Percentiles rank a stretch among this genome's conserved stretches.
Conservation (phyloP, 2,329 filamentous ascomycete species). For the Talaromyces sp. region DNA sequence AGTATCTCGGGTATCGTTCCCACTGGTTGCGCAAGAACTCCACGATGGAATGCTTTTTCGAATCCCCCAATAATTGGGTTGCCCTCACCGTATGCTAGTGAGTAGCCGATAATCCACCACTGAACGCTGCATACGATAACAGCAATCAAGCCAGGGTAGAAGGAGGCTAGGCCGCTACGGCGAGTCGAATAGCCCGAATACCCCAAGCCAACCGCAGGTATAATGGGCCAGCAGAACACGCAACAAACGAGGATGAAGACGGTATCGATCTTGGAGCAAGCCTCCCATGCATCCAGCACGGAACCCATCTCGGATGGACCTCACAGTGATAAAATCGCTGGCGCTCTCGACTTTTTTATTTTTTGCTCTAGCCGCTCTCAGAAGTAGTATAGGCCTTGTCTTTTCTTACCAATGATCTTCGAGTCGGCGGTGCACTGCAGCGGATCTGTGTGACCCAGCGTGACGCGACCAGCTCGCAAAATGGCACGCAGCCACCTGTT, state of each 20-base stretch:
- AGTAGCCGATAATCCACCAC: slow-evolving; percentile 49
- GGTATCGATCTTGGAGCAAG: slow-evolving; percentile 50
- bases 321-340: neutral
- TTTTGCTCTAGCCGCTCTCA: neutral
- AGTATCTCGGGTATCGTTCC: slow-evolving; percentile 48
- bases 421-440: neutral
- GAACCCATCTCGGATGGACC: neutral
- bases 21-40: slow-evolving; percentile 45
- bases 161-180: slow-evolving; percentile 45
- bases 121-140: slow-evolving; percentile 48
- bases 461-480: neutral
- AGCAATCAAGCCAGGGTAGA: slow-evolving; percentile 45
- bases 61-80: slow-evolving; percentile 44
- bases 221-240: slow-evolving; percentile 50
- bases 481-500: neutral
- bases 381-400: neutral
- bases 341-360: neutral
- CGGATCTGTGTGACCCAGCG: neutral
- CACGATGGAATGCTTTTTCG: slow-evolving; percentile 42
- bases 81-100: slow-evolving; percentile 46
- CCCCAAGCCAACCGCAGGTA: slow-evolving; percentile 48
- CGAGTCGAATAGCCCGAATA: slow-evolving; percentile 49
- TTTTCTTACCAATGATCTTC: neutral
- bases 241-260: slow-evolving; percentile 49
- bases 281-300: slow-evolving; percentile 45